phyloP scores from a whole-genome alignment of 495 filamentous ascomycete species.

The Tuber magnatum region DNA sequence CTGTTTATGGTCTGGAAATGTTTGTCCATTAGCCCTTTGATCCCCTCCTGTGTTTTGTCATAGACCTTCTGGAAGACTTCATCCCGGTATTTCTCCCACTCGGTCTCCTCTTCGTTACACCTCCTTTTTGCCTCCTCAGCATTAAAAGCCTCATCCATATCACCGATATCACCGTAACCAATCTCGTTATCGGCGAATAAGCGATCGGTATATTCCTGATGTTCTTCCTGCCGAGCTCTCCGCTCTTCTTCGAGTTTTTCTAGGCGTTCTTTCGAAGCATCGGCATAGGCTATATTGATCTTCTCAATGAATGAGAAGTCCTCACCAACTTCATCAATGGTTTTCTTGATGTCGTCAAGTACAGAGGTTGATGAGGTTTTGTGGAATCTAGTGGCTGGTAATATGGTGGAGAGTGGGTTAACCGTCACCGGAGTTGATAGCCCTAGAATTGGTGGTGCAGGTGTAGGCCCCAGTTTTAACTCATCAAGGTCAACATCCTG shows the following conservation, averaged over 20 bases:
- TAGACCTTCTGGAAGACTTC: constrained; percentile 37
- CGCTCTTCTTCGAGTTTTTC: constrained; percentile 30
- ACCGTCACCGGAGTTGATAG: constrained; percentile 5
- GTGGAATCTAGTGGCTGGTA: constrained; percentile 14
- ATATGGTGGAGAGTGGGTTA: constrained; percentile 9
- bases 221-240: constrained; percentile 24
- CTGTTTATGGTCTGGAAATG: constrained; percentile 19
- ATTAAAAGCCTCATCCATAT: constrained; percentile 36
- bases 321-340: constrained; percentile 28
- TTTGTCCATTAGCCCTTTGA: constrained; percentile 36
- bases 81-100: constrained; percentile 33
- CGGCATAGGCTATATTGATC: constrained; percentile 24
- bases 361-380: constrained; percentile 17
- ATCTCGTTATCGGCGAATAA: constrained; percentile 37
- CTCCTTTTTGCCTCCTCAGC: constrained; percentile 25
- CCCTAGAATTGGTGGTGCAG: neutral
- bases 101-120: constrained; percentile 33
- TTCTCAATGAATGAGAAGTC: constrained; percentile 39
- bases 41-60: constrained; percentile 38
- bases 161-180: constrained; percentile 37
- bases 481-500: neutral
- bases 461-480: constrained; percentile 2
- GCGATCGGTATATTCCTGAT: constrained; percentile 24
- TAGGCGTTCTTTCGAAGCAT: constrained; percentile 21
- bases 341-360: constrained; percentile 27